These are phyloP conservation scores for Saccharomycopsis phalli DNA, from an alignment of 1,139 yeast species.

Conservation along the genomic window DNA sequence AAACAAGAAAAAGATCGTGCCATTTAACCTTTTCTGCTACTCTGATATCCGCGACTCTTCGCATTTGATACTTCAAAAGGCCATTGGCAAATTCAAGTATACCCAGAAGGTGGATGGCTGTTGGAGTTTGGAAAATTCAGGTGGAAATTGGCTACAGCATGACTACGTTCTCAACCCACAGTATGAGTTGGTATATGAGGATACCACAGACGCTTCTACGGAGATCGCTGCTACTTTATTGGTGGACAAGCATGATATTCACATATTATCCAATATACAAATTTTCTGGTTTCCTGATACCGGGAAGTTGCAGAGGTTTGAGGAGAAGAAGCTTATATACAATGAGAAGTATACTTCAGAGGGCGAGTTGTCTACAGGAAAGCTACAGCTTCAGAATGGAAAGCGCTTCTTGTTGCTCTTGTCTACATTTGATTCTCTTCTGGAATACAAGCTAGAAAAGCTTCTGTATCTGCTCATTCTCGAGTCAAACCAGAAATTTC, in stretches of 20 bases:
- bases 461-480: slow-evolving; percentile 24
- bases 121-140: slow-evolving; percentile 43
- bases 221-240: slow-evolving; percentile 27
- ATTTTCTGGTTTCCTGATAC: slow-evolving; percentile 31
- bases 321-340: slow-evolving; percentile 27
- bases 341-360: slow-evolving; percentile 16
- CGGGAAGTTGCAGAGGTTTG: slow-evolving; percentile 28
- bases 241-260: slow-evolving; percentile 23
- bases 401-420: slow-evolving; percentile 30
- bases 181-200: slow-evolving; percentile 28
- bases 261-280: slow-evolving; percentile 32
- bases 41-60: slow-evolving; percentile 27
- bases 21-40: slow-evolving; percentile 23
- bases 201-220: slow-evolving; percentile 18
- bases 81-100: slow-evolving; percentile 27
- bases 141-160: slow-evolving; percentile 49
- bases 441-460: slow-evolving; percentile 17
- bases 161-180: slow-evolving; percentile 59
- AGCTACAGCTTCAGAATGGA: slow-evolving; percentile 32
- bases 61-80: slow-evolving; percentile 26
- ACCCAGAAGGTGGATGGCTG: slow-evolving; percentile 29
- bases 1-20: background rate
- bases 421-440: slow-evolving; percentile 30
- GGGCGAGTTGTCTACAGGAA: slow-evolving; percentile 24
- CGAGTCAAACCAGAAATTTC: slow-evolving; percentile 28